These are phyloP conservation scores for Paragyromitra xinjiangensis DNA, from an alignment of 495 filamentous ascomycete genomes.

Conservation along the genomic window DNA sequence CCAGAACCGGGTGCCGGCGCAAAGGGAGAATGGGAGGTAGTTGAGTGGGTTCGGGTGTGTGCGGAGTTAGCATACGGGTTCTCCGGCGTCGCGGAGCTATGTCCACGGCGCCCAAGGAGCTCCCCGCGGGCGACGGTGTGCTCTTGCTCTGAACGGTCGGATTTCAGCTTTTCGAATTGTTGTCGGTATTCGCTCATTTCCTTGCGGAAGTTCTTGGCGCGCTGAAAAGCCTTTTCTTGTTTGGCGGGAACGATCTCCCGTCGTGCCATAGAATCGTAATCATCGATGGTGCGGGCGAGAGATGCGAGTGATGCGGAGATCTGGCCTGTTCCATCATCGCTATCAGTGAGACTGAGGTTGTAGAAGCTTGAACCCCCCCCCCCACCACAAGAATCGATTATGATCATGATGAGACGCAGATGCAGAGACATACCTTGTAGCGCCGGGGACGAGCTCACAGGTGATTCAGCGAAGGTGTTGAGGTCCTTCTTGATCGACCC, in stretches of 20 bases:
- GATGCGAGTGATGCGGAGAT: slow-evolving; percentile 87
- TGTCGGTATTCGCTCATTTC: slow-evolving; percentile 81
- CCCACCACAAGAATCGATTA: background rate
- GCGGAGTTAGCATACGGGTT: slow-evolving; percentile 82
- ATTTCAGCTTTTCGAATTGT: slow-evolving; percentile 78
- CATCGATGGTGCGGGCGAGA: slow-evolving; percentile 89
- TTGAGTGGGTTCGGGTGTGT: slow-evolving; percentile 46
- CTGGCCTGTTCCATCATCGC: slow-evolving; percentile 63
- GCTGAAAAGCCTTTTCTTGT: slow-evolving; percentile 86
- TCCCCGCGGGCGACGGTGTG: slow-evolving; percentile 77
- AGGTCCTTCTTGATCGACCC: slow-evolving; percentile 87
- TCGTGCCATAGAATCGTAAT: slow-evolving; percentile 85
- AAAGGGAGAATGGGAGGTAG: slow-evolving; percentile 46
- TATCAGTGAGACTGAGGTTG: slow-evolving; percentile 45
- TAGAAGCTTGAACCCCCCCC: background rate
- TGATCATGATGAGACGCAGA: slow-evolving; percentile 71
- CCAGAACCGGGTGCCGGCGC: slow-evolving; percentile 41
- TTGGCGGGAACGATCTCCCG: slow-evolving; percentile 86
- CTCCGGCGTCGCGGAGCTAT: slow-evolving; percentile 86
- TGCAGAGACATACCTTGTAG: slow-evolving; percentile 72
- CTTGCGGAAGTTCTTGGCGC: slow-evolving; percentile 82
- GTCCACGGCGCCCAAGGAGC: slow-evolving; percentile 87
- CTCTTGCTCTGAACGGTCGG: slow-evolving; percentile 71
- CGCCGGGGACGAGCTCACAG: slow-evolving; percentile 69
- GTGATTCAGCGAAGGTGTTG: slow-evolving; percentile 72